Percentiles rank a stretch among this genome's conserved stretches.
These are phyloP conservation scores for Venturia nashicola DNA, from an alignment of 2,329 filamentous ascomycete species.

Conservation along the genomic window DNA sequence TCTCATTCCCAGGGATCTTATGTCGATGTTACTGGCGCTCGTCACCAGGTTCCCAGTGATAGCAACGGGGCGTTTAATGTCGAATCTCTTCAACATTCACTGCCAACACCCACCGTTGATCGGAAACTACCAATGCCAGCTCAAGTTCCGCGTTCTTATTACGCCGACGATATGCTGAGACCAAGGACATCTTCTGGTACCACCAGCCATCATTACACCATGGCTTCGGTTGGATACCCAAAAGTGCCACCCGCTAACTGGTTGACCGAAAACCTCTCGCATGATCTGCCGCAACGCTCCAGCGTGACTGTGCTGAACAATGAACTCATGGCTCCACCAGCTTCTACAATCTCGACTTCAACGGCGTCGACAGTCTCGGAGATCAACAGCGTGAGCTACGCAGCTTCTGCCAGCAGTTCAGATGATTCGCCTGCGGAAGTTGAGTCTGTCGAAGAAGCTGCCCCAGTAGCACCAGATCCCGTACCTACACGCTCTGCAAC, in stretches of 20 bases:
- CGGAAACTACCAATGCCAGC: background rate
- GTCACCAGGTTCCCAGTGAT: background rate
- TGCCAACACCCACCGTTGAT: background rate
- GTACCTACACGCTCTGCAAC: background rate
- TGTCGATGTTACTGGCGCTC: background rate
- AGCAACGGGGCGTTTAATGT: background rate
- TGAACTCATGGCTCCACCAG: background rate
- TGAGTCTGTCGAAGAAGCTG: background rate
- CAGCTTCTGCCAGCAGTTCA: background rate
- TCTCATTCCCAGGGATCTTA: background rate
- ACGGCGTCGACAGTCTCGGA: background rate
- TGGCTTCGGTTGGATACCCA: background rate
- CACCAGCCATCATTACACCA: background rate
- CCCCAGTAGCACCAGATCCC: background rate
- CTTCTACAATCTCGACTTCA: background rate
- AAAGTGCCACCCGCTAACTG: background rate
- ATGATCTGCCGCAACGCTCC: background rate
- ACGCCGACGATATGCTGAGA: background rate
- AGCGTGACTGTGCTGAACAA: background rate
- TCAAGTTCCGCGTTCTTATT: background rate
- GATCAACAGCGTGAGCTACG: background rate
- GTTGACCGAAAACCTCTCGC: background rate
- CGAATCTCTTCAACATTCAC: background rate
- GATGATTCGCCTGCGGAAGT: background rate
- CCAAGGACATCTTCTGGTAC: background rate